Percentiles rank a stretch among this genome's conserved stretches.
Conservation (phyloP, 768 basidiomycete genomes). For the Leccinum boreale region DNA sequence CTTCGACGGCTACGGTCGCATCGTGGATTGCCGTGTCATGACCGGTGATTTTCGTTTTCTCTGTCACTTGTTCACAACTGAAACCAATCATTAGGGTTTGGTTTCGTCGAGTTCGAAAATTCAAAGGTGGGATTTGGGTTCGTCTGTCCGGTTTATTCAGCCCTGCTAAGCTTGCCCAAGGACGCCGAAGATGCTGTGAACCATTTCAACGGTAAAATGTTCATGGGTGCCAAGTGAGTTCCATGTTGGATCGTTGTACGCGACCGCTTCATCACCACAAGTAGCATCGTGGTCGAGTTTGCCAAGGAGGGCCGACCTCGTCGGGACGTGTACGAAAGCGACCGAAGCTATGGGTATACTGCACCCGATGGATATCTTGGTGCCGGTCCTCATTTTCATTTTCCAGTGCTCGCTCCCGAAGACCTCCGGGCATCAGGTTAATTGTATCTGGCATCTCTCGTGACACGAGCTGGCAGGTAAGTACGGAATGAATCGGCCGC, state of each 20-base stretch:
- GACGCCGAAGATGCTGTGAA: slow-evolving; percentile 94
- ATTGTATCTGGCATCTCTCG: slow-evolving; percentile 87
- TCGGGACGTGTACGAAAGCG: slow-evolving; percentile 67
- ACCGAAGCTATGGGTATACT: slow-evolving; percentile 54
- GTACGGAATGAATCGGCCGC: slow-evolving; percentile 27
- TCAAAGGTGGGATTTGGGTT: slow-evolving; percentile 47
- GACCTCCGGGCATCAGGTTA: slow-evolving; percentile 80
- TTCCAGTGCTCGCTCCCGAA: slow-evolving; percentile 61
- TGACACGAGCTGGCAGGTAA: slow-evolving; percentile 99
- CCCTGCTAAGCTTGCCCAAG: slow-evolving; percentile 37
- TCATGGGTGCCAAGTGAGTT: slow-evolving; percentile 74
- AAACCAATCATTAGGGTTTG: slow-evolving; percentile 63
- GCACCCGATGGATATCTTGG: neutral
- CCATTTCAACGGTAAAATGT: slow-evolving; percentile 82
- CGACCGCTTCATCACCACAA: neutral
- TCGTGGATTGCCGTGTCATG: slow-evolving; percentile 92
- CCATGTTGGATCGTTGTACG: neutral
- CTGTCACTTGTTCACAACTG: neutral
- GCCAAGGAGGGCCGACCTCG: slow-evolving; percentile 90
- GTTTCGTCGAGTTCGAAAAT: slow-evolving; percentile 95
- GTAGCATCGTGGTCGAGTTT: slow-evolving; percentile 92
- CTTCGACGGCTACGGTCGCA: slow-evolving; percentile 87
- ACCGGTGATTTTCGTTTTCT: slow-evolving; percentile 57
- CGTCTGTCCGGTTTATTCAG: slow-evolving; percentile 1
- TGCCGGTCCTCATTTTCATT: slow-evolving; percentile 13